Percentiles rank a stretch among this genome's conserved stretches.
Evolutionary conservation across 805 yeast species (phyloP).

Genomic region (Maudiozyma barnettii): DNA sequence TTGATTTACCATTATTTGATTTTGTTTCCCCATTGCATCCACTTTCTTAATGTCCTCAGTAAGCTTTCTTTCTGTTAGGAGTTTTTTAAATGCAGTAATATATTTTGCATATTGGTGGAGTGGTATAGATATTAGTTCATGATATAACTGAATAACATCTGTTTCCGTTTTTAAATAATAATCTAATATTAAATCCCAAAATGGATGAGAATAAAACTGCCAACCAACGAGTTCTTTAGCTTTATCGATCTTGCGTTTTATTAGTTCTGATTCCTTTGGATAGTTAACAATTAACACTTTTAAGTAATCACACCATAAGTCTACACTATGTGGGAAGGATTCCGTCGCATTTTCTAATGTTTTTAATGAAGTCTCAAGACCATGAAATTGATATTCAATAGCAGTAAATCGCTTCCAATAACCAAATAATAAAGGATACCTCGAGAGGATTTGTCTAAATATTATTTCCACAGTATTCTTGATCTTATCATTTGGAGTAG

Average conservation of each 20-base stretch:
- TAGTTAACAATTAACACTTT: conserved; percentile 40
- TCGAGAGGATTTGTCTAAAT: conserved; percentile 36
- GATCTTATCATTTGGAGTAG: conserved; percentile 26
- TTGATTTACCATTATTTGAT: conserved; percentile 37
- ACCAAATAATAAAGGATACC: conserved; percentile 49
- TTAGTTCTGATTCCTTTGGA: conserved; percentile 24
- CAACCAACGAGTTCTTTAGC: conserved; percentile 49
- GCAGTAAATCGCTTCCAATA: conserved; percentile 58
- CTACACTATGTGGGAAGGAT: conserved; percentile 49
- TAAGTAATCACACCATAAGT: conserved; percentile 60
- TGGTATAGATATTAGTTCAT: conserved; percentile 48
- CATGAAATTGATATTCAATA: conserved; percentile 46
- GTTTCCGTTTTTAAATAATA: conserved; percentile 40
- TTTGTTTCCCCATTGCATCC: conserved; percentile 36
- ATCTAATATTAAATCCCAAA: conserved; percentile 74
- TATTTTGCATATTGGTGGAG: conserved; percentile 80
- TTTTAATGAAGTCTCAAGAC: conserved; percentile 40
- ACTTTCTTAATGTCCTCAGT: conserved; percentile 24
- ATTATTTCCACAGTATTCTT: conserved; percentile 27
- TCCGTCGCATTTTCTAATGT: conserved; percentile 37
- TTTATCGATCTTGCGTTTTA: conserved; percentile 37
- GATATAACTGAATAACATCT: conserved; percentile 34
- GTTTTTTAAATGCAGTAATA: conserved; percentile 41
- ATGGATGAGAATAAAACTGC: conserved; percentile 65
- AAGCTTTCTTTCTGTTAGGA: conserved; percentile 8